Evolutionary conservation across 257 asterid species (phyloP), one percentile per base, ranked within the genome.

Genomic region (Gentiana dahurica): DNA sequence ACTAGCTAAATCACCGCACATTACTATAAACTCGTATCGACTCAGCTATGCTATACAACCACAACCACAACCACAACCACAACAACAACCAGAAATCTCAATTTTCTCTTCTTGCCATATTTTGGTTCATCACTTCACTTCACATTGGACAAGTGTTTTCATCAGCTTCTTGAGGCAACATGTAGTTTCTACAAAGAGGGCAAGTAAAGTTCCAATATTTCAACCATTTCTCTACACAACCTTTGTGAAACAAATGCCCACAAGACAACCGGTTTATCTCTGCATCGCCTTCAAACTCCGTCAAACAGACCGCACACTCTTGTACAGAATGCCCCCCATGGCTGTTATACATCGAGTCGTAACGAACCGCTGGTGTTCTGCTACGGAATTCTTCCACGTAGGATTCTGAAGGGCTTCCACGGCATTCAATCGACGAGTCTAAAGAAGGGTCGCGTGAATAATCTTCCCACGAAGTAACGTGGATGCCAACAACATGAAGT

Each of bases 151-250:
- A 82, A 15, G 75, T 54, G 57, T 82, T 81, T 50, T 83, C 94
- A 33, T 81, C 92, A 2, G 5, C 71, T 62, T 82, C 91, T 67
- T 73, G 89, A 69, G 94, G 78, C 66, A 84, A 69, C 84, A 90
- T 71, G 72, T 68, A 57, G 65, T 79, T 77, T 73, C 98, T 78
- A 61, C 98, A 90, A 49, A 90, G 95, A 6, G 98, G 98, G 69
- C 98, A 90, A 0, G 95, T 90, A 53, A 78, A 73, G 70, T 79
- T 75, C 96, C 95, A 90, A 55, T 68, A 74, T 70, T 77, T 84
- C 67, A 90, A 57, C 98, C 98, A 90, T 55, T 75, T 84, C 80
- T 85, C 96, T 9, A 90, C 73, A 74, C 96, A 90, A 13, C 55
- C 37, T 56, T 71, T 74, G 60, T 90, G 98, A 80, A 90, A 90